Percentiles rank a stretch among this genome's conserved stretches.
These are phyloP conservation scores for Candida vartiovaarae DNA, from an alignment of 805 yeast genomes.

Conservation along the genomic window DNA sequence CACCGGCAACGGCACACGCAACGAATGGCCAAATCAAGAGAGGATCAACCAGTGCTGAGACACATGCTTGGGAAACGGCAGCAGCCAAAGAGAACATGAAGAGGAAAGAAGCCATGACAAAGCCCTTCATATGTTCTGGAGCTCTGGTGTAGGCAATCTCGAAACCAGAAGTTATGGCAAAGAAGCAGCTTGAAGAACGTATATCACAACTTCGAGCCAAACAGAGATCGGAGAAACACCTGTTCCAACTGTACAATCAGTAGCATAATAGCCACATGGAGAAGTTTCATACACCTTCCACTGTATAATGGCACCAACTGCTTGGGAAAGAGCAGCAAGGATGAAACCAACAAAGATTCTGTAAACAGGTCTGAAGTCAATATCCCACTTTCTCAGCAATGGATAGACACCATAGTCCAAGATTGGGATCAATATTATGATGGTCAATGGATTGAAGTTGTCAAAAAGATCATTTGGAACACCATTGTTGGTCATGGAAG, in stretches of 20 bases:
- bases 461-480: slow-evolving; percentile 77
- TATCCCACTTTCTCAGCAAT: slow-evolving; percentile 36
- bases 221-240: slow-evolving; percentile 43
- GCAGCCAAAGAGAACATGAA: slow-evolving; percentile 73
- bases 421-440: slow-evolving; percentile 72
- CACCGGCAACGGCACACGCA: slow-evolving; percentile 53
- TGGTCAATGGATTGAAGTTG: slow-evolving; percentile 67
- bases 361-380: slow-evolving; percentile 61
- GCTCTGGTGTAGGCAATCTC: slow-evolving; percentile 84
- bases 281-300: slow-evolving; percentile 60
- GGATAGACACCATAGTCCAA: slow-evolving; percentile 57
- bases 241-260: slow-evolving; percentile 34
- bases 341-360: slow-evolving; percentile 67
- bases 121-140: slow-evolving; percentile 45
- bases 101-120: slow-evolving; percentile 48
- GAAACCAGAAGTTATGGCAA: slow-evolving; percentile 74
- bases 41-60: slow-evolving; percentile 62
- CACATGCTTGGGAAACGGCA: slow-evolving; percentile 66
- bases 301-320: slow-evolving; percentile 41
- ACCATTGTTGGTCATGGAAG: slow-evolving; percentile 61
- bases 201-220: slow-evolving; percentile 60
- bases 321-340: slow-evolving; percentile 38
- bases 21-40: slow-evolving; percentile 63
- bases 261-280: slow-evolving; percentile 65
- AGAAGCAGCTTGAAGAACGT: slow-evolving; percentile 65